Evolutionary conservation across 192 early-diverging fungal genomes (phyloP).

Genomic region (Phycomyces nitens): DNA sequence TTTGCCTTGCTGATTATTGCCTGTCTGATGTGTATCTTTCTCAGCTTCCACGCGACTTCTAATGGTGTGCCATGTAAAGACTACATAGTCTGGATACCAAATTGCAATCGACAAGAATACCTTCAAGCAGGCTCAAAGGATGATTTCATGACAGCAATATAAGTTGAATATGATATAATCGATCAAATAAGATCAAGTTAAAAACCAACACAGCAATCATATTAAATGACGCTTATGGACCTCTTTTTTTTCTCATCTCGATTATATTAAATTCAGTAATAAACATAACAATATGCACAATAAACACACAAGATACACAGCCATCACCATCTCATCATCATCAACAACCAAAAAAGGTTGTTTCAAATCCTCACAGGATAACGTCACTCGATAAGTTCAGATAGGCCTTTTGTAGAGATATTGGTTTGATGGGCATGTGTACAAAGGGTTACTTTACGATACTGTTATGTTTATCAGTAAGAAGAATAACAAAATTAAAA

Average conservation of each 20-base stretch:
- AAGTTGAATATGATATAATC: background rate
- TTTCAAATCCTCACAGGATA: constrained; percentile 1
- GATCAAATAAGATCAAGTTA: constrained; percentile 5
- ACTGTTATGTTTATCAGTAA: too few species aligned
- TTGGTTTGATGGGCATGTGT: background rate
- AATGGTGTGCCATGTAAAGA: background rate
- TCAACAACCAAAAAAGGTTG: background rate
- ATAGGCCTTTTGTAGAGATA: constrained; percentile 2
- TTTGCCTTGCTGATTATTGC: constrained; percentile 1
- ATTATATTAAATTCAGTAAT: background rate
- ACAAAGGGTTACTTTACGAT: too few species aligned
- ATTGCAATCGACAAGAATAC: constrained; percentile 12
- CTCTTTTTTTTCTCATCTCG: constrained; percentile 1
- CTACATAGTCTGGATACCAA: constrained; percentile 12
- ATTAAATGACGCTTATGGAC: background rate
- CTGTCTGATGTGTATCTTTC: constrained; percentile 9
- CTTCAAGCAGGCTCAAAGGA: background rate
- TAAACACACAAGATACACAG: background rate
- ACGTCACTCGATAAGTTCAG: background rate
- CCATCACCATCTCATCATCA: background rate
- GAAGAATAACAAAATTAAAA: too few species aligned
- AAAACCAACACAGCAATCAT: background rate
- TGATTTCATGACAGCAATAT: too few species aligned
- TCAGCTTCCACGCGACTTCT: constrained; percentile 4
- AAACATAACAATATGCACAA: background rate